Conservation (phyloP, 1,284 basidiomycete species). For the Cystobasidium slooffiae region DNA sequence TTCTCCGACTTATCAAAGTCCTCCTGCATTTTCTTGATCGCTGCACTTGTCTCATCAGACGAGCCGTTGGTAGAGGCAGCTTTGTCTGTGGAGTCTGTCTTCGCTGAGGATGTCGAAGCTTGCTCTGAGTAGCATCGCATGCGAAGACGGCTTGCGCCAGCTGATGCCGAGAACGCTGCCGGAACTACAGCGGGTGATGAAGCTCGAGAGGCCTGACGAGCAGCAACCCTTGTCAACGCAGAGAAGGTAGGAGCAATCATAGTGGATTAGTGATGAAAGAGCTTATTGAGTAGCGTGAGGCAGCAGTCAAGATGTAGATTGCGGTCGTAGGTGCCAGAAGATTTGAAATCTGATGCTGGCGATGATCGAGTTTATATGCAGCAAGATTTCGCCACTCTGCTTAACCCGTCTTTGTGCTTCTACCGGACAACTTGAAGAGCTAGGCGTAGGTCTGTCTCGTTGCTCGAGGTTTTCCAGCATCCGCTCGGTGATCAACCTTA, state of each 20-base stretch:
- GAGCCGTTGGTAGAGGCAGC: constrained; percentile 9
- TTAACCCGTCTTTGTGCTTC: too few relatives aligned
- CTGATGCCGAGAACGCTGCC: constrained; percentile 24
- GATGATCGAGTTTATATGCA: constrained; percentile 3
- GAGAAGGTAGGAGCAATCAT: constrained; percentile 13
- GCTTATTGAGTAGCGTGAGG: not conserved
- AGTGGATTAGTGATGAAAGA: not conserved
- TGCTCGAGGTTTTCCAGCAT: too few relatives aligned
- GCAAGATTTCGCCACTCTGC: constrained; percentile 17
- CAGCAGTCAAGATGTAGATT: not conserved
- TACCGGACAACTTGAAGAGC: too few relatives aligned
- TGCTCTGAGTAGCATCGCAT: constrained; percentile 34
- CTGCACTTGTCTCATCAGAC: constrained; percentile 10
- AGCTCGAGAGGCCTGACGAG: constrained; percentile 12
- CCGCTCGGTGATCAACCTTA: too few relatives aligned
- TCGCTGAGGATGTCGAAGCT: constrained; percentile 11
- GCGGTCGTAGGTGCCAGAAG: not conserved
- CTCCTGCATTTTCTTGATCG: constrained; percentile 30
- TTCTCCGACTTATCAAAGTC: constrained; percentile 39
- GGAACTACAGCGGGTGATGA: constrained; percentile 2
- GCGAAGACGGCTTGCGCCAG: constrained; percentile 14
- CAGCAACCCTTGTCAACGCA: not conserved
- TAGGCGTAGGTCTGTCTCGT: too few relatives aligned
- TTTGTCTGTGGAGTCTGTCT: constrained; percentile 7
- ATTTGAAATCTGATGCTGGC: not conserved